Conservation (phyloP, 2,329 filamentous ascomycete species). For the Onygenales sp. region DNA sequence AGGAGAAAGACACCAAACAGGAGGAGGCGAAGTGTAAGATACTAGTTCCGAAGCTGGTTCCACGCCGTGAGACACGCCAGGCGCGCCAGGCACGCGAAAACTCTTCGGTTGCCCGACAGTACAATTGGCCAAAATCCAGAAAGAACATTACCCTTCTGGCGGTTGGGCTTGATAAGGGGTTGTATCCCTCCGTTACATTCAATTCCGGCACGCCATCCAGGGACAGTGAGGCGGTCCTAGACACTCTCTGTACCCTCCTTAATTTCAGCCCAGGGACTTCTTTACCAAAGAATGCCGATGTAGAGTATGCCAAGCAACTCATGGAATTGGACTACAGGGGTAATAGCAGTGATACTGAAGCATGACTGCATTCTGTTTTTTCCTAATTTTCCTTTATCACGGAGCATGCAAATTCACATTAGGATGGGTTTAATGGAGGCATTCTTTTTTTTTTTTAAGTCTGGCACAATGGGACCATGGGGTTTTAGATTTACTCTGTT, state of each 20-base stretch:
- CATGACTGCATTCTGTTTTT: too few species aligned
- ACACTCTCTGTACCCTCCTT: background rate
- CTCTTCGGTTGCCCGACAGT: background rate
- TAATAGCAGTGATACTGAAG: too few species aligned
- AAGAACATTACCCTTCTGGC: background rate
- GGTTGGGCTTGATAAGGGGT: background rate
- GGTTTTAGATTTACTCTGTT: too few species aligned
- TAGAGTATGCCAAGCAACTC: background rate
- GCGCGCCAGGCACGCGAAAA: background rate
- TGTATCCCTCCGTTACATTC: background rate
- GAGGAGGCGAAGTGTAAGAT: too few species aligned
- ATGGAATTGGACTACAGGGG: background rate
- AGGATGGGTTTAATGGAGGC: too few species aligned
- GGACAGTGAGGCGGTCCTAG: background rate
- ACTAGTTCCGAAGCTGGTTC: too few species aligned
- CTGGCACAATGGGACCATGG: too few species aligned
- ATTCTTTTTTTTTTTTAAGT: too few species aligned
- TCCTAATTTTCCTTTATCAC: too few species aligned
- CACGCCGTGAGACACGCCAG: too few species aligned
- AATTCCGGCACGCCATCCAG: background rate
- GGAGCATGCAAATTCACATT: too few species aligned
- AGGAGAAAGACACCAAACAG: background rate
- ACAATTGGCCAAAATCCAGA: background rate
- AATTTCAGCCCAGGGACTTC: background rate
- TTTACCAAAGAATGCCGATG: background rate